Evolutionary conservation across 441 rosid species (phyloP), one percentile per base, ranked within the genome.

Genomic region (Adansonia madagascariensis): DNA sequence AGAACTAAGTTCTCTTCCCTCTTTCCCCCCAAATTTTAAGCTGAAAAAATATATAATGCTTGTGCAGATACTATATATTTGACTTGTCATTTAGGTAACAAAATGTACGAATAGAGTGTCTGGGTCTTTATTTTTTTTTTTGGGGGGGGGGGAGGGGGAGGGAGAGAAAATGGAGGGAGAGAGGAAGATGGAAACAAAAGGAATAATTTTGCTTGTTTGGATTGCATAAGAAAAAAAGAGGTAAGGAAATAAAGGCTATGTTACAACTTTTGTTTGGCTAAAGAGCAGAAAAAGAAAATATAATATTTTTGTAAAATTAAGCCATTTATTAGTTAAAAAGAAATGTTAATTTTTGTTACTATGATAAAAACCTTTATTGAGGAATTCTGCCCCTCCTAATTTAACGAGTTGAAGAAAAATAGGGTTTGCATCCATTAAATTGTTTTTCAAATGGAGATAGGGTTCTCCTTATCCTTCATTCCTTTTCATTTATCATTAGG

Each of bases 21-120:
- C 15, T 27, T 17, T 52, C 1, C 15, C 52, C 5, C 22, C 49
- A 15, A 39, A 39, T 15, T 64, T 22, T 64, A 2, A 14, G 69
- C 49, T 64, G 47, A 7, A 35, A 35, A 63, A 39, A 15, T 4
- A 52, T 71, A n/a, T 31, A 71, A 52, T n/a, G 75, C 62, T 47
- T 53, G 10, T 71, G 64, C 44, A 55, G 63, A 53, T 69, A 35
- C 3, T 44, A 10, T 31, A 2, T 35, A 8, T 72, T 35, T 72
- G 63, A 72, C 15, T 56, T 55, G 27, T 15, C 44, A 9, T 9
- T 27, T 55, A 39, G 41, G 44, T 55, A 53, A 9, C 20, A 72
- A 18, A 27, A 31, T 52, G 17, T 72, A 10, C 14, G 57, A 18
- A 56, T 47, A 17, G 2, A 66, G 12, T 17, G 27, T 31, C 35